Base-by-base conservation (phyloP, 2,329 filamentous ascomycete genomes). In the Diplodia scrobiculata region DNA sequence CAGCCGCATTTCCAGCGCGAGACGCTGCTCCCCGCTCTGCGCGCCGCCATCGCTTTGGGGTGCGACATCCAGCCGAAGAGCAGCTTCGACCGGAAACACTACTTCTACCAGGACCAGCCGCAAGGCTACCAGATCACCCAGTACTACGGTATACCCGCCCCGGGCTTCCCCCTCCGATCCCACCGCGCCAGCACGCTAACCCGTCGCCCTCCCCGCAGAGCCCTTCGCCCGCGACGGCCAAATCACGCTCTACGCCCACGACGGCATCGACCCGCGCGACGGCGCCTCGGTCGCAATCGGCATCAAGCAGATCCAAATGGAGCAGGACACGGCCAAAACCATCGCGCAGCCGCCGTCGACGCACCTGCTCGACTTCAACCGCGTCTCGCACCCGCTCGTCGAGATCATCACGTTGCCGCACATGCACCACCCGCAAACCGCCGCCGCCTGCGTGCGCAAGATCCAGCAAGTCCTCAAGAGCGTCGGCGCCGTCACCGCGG, bases 41-140 rank as follows among this genome's bases (percentile, higher is more conserved):
- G 95, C 68, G 94, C 94, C 19, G 94, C 95, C 0, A 80, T 97
- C 59, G 91, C 92, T 0, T 82, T 99, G 52, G 86, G 89, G 67
- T 98, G 95, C 77, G 80, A 87, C 1, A 84, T 98, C 63, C 90
- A 96, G 74, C 82, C 79, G 1, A 84, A 86, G 71, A 97, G 92
- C 77, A 87, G 86, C 64, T 99, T 97, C 79, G 95, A 99, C 78
- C 85, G 95, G 69, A 99, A 99, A 77, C 95, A 99, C 78, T 99
- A 99, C 79, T 98, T 99, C 78, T 97, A 97, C 82, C 96, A 95
- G 86, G 95, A 99, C 77, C 95, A 99, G 78, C 95, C 95, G 0
- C 86, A 91, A 0, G 95, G 95, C 0, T 99, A 99, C 77, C 95
- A 99, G 77, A 96, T 99, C 69, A 99, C 95, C 1, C 95, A 99